Evolutionary conservation across 495 filamentous ascomycete genomes (phyloP).

Genomic region (Cercophora scortea): DNA sequence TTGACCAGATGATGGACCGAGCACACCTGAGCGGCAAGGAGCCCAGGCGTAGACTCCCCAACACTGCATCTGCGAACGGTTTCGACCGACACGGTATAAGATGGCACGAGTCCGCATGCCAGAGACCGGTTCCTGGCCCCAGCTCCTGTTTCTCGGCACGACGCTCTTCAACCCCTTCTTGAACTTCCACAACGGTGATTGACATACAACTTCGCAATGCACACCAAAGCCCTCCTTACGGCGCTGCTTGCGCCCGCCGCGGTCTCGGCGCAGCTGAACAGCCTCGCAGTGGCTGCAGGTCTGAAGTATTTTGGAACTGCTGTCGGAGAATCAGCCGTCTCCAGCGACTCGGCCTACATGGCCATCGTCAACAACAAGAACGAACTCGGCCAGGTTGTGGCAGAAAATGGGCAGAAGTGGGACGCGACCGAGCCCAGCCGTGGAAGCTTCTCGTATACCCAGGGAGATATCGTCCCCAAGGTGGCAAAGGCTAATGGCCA

Average conservation of each 20-base stretch:
- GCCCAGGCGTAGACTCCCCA: no score
- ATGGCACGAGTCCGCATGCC: no score
- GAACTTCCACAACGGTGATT: not conserved
- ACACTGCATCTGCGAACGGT: no score
- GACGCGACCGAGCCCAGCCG: slow-evolving; percentile 30
- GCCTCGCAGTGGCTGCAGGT: slow-evolving; percentile 44
- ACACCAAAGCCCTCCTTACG: slow-evolving; percentile 11
- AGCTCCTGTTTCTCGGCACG: not conserved
- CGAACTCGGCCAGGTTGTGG: slow-evolving; percentile 54
- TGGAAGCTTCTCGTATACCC: slow-evolving; percentile 41
- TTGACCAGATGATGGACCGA: not conserved
- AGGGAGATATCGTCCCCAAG: slow-evolving; percentile 42
- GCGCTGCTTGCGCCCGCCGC: slow-evolving; percentile 22
- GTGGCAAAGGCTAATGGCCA: slow-evolving; percentile 47
- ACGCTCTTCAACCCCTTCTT: not conserved
- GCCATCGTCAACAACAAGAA: slow-evolving; percentile 36
- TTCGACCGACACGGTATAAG: no score
- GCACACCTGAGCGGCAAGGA: not conserved
- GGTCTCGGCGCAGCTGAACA: slow-evolving; percentile 35
- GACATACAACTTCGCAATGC: slow-evolving; percentile 12
- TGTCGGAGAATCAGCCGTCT: slow-evolving; percentile 45
- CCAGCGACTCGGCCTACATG: slow-evolving; percentile 41
- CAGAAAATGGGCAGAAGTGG: slow-evolving; percentile 54
- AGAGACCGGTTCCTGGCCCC: no score
- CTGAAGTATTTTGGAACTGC: slow-evolving; percentile 53